Evolutionary conservation across 371 early-diverging fungal species (phyloP), one percentile per base, ranked within the genome.

Genomic region (Batrachochytrium dendrobatidis): DNA sequence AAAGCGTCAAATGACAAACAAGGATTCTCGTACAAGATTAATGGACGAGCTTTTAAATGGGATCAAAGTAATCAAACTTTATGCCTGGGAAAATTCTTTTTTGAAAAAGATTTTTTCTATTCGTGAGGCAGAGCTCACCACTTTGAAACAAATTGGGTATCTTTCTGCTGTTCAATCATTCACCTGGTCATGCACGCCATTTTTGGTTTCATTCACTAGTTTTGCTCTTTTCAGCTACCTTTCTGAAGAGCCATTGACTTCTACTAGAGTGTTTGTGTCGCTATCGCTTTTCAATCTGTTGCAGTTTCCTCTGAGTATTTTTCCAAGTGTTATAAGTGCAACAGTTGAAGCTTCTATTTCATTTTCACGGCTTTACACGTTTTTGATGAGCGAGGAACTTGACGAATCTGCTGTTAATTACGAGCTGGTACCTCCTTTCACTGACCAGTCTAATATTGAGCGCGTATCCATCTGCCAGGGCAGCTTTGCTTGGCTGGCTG

Each of bases 41-140:
- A 93, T 92, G 89, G 87, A 95, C 71, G 98, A 97, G 75, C 70
- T 94, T 7, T 70, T 98, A 58, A 87, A 86, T 58, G 95, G 94
- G 15, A 95, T 95, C 65, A 90, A 90, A 64, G 91, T 93, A 66
- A 84, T 64, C 67, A 80, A 60, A 64, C 67, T 85, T 10, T 83
- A 85, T 63, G 84, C 84, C 5, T 86, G 86, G 86, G 86, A 86
- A 55, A 65, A 60, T 34, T 65, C 74, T 22, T 67, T 74, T 59
- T 29, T 67, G 61, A 54, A 60, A 31, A 71, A 82, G 67, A 76
- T 94, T 26, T 68, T 74, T 46, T 76, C 76, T 33, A 81, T 94
- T 26, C 83, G 98, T 59, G 87, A 94, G 50, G 73, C 79, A 44
- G 81, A 79, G 65, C 65, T 97, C 61, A 76, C 75, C 6, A 91